Evolutionary conservation across 2,329 filamentous ascomycete species (phyloP).

Genomic region (Immersiporthe knoxdaviesiana): DNA sequence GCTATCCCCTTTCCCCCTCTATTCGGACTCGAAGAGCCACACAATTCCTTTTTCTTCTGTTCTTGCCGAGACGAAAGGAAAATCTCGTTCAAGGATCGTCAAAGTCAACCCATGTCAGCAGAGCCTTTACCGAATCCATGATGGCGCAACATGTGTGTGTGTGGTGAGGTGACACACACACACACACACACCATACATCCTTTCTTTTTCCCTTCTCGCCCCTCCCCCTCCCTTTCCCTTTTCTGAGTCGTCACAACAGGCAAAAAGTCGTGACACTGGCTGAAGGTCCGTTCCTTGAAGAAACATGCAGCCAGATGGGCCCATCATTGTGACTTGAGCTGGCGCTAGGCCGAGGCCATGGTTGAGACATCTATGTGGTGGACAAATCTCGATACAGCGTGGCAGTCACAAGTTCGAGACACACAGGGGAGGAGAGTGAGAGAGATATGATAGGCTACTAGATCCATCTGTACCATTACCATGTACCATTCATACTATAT

Average conservation of each 20-base stretch:
- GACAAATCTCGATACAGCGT: neutral
- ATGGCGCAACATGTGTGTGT: conserved; percentile 6
- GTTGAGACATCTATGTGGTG: neutral
- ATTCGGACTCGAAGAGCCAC: conserved; percentile 9
- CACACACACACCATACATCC: conserved; percentile 1
- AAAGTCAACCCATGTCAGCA: conserved; percentile 19
- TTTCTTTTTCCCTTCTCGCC: neutral
- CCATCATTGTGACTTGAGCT: conserved; percentile 15
- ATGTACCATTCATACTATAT: neutral
- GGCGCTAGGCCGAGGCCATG: neutral
- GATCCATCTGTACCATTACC: neutral
- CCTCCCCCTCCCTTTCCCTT: neutral
- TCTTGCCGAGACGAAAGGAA: neutral
- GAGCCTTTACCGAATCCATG: conserved; percentile 11
- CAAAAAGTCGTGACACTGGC: neutral
- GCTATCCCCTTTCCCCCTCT: too few relatives aligned
- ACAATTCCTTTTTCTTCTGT: conserved; percentile 1
- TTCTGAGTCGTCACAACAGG: neutral
- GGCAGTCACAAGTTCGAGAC: neutral
- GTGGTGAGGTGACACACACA: conserved; percentile 8
- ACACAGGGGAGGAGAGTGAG: neutral
- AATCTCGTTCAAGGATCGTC: conserved; percentile 8
- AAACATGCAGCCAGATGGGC: conserved; percentile 3
- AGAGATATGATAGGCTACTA: neutral
- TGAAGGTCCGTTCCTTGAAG: conserved; percentile 2